Conservation (phyloP, 2,329 filamentous ascomycete species). For the Aspergillus pseudotamarii region DNA sequence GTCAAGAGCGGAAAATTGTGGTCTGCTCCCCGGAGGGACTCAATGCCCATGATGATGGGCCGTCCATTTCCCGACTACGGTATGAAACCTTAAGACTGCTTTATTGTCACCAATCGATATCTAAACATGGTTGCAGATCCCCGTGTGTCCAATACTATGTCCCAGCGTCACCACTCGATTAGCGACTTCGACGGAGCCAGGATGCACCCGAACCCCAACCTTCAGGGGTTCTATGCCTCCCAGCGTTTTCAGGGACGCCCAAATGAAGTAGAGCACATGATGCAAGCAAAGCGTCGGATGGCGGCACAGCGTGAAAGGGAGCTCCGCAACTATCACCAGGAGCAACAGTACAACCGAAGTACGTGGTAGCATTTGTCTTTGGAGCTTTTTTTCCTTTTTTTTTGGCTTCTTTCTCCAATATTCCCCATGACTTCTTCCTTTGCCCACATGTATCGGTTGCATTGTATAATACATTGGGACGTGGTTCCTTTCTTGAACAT, state of each 20-base stretch:
- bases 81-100: constrained; percentile 45
- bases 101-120: not conserved
- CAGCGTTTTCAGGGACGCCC: constrained; percentile 88
- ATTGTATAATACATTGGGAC: constrained; percentile 47
- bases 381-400: constrained; percentile 28
- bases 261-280: constrained; percentile 96
- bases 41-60: constrained; percentile 65
- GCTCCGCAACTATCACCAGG: constrained; percentile 98
- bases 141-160: constrained; percentile 64
- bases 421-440: constrained; percentile 38
- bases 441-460: constrained; percentile 46
- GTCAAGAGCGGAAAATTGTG: constrained; percentile 96
- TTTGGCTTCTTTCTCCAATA: constrained; percentile 36
- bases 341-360: constrained; percentile 99
- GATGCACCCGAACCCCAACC: constrained; percentile 67
- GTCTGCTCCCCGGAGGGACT: constrained; percentile 75
- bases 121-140: constrained; percentile 59
- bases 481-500: constrained; percentile 39
- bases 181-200: constrained; percentile 80
- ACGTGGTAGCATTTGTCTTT: constrained; percentile 48
- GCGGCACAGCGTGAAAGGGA: constrained; percentile 98
- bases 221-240: constrained; percentile 91
- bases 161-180: constrained; percentile 79
- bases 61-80: constrained; percentile 63
- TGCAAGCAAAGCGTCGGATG: constrained; percentile 99